Conservation (phyloP, 345 rosid genomes). For the Excoecaria cochinchinensis region DNA sequence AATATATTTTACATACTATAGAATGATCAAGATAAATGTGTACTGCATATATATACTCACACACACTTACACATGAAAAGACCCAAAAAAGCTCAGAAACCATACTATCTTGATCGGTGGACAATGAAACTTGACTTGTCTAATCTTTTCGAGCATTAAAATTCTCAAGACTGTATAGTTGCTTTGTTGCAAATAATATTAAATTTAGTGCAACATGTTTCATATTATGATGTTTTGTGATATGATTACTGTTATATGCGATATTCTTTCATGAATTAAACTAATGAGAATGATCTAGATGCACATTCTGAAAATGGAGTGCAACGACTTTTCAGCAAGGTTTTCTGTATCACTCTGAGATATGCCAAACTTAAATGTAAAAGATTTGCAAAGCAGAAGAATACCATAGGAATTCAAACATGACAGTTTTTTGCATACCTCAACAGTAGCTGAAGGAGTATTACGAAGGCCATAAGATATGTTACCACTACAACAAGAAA, state of each 20-base stretch:
- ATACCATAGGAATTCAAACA: neutral
- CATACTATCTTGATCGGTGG: neutral
- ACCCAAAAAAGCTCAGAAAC: neutral
- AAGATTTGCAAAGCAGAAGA: slow-evolving; percentile 1
- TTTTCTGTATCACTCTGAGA: neutral
- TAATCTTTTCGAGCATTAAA: neutral
- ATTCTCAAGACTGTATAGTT: neutral
- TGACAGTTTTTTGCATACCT: slow-evolving; percentile 40
- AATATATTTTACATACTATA: neutral
- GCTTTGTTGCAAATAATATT: neutral
- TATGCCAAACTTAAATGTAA: neutral
- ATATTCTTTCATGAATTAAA: neutral
- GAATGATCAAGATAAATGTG: slow-evolving; percentile 1
- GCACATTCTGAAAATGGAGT: neutral
- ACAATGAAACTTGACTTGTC: neutral
- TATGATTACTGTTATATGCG: neutral
- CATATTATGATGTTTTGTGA: neutral
- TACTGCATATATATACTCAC: neutral
- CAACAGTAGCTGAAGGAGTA: slow-evolving; percentile 65
- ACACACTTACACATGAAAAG: neutral
- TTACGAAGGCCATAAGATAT: slow-evolving; percentile 84
- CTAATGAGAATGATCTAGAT: neutral
- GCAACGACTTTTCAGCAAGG: neutral
- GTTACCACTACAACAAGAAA: slow-evolving; percentile 61
- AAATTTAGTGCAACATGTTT: neutral